Base-by-base conservation (phyloP, 2,329 filamentous ascomycete species). In the Fonsecaea monophora region DNA sequence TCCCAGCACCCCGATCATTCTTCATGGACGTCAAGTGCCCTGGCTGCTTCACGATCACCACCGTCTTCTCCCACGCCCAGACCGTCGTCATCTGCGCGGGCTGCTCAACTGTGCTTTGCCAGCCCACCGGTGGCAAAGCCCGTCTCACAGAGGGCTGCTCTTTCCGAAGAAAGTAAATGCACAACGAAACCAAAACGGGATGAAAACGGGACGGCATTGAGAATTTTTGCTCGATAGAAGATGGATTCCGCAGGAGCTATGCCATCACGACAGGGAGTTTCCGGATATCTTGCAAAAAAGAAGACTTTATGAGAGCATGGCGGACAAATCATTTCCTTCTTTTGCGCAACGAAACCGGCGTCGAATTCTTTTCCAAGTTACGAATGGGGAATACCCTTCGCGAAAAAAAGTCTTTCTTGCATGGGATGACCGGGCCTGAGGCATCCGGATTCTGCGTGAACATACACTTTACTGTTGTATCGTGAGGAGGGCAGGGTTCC, bases 1-100 rank as follows among this genome's bases (percentile, higher is more conserved):
- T 99, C 82, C 95, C 95, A 79, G 90, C 89, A 75, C 95, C 95
- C 79, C 92, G 95, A 83, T 98, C 94, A 76, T 99, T 98, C 92
- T 99, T 99, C 92, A 99, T 99, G 95, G 95, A 99, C 83, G 95
- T 99, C 88, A 99, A 99, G 91, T 99, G 95, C 92, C 95, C 95
- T 82, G 95, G 95, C 80, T 99, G 95, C 92, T 99, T 98, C 91
- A 97, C 94, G 84, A 99, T 99, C 89, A 99, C 95, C 84, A 99
- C 95, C 83, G 95, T 99, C 85, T 99, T 98, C 92, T 98, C 94
- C 73, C 95, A 99, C 89, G 95, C 95, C 84, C 95, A 99, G 89
- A 99, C 95, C 82, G 95, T 99, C 83, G 95, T 99, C 84, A 96
- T 98, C 89, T 99, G 95, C 91, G 93, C 93, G 81, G 95, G 95